Evolutionary conservation across 305 asterid species (phyloP).

Genomic region (Fraxinus paxiana): DNA sequence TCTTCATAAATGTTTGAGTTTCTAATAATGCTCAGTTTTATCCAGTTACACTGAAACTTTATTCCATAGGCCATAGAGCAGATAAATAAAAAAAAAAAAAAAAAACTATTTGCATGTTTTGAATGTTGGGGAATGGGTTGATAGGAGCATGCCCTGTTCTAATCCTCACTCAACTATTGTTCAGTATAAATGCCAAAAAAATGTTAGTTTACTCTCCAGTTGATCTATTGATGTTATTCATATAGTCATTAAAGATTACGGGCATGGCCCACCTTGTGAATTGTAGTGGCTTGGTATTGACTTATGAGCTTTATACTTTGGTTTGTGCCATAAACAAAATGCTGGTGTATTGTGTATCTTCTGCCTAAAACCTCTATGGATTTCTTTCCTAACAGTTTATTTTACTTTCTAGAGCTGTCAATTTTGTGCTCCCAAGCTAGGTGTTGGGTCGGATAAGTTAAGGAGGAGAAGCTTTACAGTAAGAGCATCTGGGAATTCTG

Average conservation of each 20-base stretch:
- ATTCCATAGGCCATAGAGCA: not conserved
- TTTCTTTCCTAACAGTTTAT: slow-evolving; percentile 17
- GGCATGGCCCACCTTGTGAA: not conserved
- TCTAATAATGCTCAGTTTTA: not conserved
- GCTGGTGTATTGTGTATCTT: slow-evolving; percentile 2
- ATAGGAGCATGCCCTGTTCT: not conserved
- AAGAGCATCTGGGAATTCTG: slow-evolving; percentile 61
- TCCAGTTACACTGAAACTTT: not conserved
- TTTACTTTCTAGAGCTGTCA: slow-evolving; percentile 43
- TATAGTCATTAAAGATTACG: not conserved
- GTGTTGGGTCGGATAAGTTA: slow-evolving; percentile 43
- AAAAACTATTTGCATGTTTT: not conserved
- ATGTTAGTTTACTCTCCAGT: not conserved
- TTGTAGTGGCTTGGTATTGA: not conserved
- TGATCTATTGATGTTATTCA: slow-evolving; percentile 12
- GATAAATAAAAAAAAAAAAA: no score
- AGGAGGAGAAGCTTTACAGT: slow-evolving; percentile 45
- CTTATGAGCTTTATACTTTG: slow-evolving; percentile 5
- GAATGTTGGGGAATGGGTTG: not conserved
- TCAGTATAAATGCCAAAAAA: not conserved
- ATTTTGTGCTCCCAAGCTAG: slow-evolving; percentile 47
- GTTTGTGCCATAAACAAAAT: slow-evolving; percentile 5
- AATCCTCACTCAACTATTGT: not conserved
- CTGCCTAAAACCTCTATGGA: slow-evolving; percentile 12
- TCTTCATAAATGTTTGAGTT: not conserved